Conservation (phyloP, 2,329 filamentous ascomycete genomes). For the Chaetomiaceae sp. region DNA sequence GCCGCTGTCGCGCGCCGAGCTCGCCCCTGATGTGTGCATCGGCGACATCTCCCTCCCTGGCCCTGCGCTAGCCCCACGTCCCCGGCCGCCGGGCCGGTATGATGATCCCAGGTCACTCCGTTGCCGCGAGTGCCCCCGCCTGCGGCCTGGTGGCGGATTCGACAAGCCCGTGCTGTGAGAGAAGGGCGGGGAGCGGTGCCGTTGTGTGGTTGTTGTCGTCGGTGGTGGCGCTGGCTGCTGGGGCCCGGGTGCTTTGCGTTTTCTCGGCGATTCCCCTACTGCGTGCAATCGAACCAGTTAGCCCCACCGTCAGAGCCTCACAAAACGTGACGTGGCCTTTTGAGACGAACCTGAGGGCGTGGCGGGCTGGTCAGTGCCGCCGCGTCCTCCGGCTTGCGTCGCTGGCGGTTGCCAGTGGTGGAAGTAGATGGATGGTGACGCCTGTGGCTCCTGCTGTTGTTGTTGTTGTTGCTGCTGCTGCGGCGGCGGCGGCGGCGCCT, state of each 20-base stretch:
- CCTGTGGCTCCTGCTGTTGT: slow-evolving; percentile 49
- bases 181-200: slow-evolving; percentile 49
- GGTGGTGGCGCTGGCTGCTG: slow-evolving; percentile 44
- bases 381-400: slow-evolving; percentile 51
- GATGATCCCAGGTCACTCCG: slow-evolving; percentile 56
- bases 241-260: slow-evolving; percentile 67
- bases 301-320: slow-evolving; percentile 39
- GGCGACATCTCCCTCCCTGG: slow-evolving; percentile 34
- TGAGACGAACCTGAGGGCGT: slow-evolving; percentile 69
- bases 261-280: slow-evolving; percentile 72
- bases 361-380: slow-evolving; percentile 57
- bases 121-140: slow-evolving; percentile 56
- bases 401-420: slow-evolving; percentile 87
- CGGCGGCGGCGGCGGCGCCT: slow-evolving; percentile 43
- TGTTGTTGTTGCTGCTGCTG: slow-evolving; percentile 51
- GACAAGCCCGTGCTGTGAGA: slow-evolving; percentile 47
- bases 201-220: slow-evolving; percentile 33
- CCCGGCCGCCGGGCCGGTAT: slow-evolving; percentile 38
- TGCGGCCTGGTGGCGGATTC: slow-evolving; percentile 48
- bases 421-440: slow-evolving; percentile 76
- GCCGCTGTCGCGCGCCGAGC: slow-evolving; percentile 30
- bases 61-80: slow-evolving; percentile 27
- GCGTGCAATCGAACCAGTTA: slow-evolving; percentile 39
- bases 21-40: slow-evolving; percentile 28
- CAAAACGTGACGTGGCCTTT: slow-evolving; percentile 42